Percentiles rank a stretch among this genome's conserved stretches.
Conservation (phyloP, 1,139 yeast genomes). For the Yamadazyma oceani region DNA sequence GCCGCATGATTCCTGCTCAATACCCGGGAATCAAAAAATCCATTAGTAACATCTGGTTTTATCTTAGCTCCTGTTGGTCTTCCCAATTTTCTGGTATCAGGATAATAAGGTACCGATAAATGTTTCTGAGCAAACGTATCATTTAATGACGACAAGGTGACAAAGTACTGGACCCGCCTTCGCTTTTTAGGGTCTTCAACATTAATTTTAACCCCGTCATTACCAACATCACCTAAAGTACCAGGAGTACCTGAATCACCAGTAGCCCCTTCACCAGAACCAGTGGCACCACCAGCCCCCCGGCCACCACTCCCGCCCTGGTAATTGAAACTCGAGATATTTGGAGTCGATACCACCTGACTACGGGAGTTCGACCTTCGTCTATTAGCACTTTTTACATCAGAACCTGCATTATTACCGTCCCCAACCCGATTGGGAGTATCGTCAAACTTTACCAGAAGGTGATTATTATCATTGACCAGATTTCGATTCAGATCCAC, state of each 20-base stretch:
- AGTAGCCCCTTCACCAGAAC: slow-evolving; percentile 2
- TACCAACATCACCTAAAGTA: not conserved
- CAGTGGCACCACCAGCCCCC: not conserved
- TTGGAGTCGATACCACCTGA: slow-evolving; percentile 17
- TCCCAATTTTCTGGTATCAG: slow-evolving; percentile 84
- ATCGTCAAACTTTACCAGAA: slow-evolving; percentile 1
- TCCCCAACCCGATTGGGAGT: not conserved
- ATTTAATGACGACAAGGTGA: slow-evolving; percentile 73
- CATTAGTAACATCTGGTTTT: slow-evolving; percentile 77
- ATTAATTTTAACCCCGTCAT: slow-evolving; percentile 1
- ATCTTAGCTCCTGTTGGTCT: slow-evolving; percentile 78
- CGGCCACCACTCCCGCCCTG: not conserved
- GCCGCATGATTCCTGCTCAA: slow-evolving; percentile 93
- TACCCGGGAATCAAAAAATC: slow-evolving; percentile 92
- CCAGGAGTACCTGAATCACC: not conserved
- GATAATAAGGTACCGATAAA: slow-evolving; percentile 74
- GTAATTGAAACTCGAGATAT: slow-evolving; percentile 3
- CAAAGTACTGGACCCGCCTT: slow-evolving; percentile 46
- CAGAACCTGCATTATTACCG: not conserved
- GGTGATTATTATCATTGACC: not conserved
- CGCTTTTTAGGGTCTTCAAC: slow-evolving; percentile 23
- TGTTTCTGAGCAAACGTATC: slow-evolving; percentile 82
- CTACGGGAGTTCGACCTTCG: slow-evolving; percentile 39
- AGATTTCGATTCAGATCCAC: not conserved
- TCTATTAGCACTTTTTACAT: slow-evolving; percentile 16